phyloP scores from a whole-genome alignment of 2,329 filamentous ascomycete genomes.

The Paecilomyces fulvus region DNA sequence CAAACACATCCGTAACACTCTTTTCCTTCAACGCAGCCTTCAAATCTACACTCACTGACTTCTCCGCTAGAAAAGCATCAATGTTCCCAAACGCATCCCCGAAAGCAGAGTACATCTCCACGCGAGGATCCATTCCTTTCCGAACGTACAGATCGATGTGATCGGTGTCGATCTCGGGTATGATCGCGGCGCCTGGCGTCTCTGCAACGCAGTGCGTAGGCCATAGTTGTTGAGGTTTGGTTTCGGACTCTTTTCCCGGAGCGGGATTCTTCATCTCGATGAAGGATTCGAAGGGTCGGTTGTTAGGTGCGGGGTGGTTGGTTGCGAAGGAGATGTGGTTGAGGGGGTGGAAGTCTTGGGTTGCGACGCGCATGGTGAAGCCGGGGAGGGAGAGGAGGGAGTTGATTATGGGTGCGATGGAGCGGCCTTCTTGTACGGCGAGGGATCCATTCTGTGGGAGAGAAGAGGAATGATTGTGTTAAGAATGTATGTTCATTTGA shows the following conservation, averaged over 20 bases:
- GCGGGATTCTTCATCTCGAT: slow-evolving; percentile 48
- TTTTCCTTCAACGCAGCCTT: slow-evolving; percentile 47
- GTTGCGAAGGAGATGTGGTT: slow-evolving; percentile 82
- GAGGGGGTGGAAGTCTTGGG: slow-evolving; percentile 83
- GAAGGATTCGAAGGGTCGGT: slow-evolving; percentile 58
- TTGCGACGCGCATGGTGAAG: slow-evolving; percentile 69
- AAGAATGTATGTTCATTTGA: neutral
- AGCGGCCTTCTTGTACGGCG: slow-evolving; percentile 65
- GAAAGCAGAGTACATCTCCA: slow-evolving; percentile 96
- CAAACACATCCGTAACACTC: slow-evolving; percentile 68
- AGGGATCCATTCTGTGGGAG: slow-evolving; percentile 65
- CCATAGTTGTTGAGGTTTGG: slow-evolving; percentile 68
- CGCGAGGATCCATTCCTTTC: slow-evolving; percentile 64
- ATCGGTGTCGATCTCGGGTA: slow-evolving; percentile 58
- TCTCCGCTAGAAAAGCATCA: slow-evolving; percentile 22
- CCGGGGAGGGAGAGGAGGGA: slow-evolving; percentile 56
- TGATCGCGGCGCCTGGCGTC: slow-evolving; percentile 62
- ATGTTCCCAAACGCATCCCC: slow-evolving; percentile 62
- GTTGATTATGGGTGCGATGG: slow-evolving; percentile 65
- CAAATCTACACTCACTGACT: slow-evolving; percentile 50
- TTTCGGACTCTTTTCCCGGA: slow-evolving; percentile 47
- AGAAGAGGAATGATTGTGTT: neutral
- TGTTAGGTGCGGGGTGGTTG: slow-evolving; percentile 59
- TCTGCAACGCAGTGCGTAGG: slow-evolving; percentile 79
- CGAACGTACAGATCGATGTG: slow-evolving; percentile 60